Base-by-base conservation (phyloP, 2,329 filamentous ascomycete species). In the Pseudogymnoascus sp. region DNA sequence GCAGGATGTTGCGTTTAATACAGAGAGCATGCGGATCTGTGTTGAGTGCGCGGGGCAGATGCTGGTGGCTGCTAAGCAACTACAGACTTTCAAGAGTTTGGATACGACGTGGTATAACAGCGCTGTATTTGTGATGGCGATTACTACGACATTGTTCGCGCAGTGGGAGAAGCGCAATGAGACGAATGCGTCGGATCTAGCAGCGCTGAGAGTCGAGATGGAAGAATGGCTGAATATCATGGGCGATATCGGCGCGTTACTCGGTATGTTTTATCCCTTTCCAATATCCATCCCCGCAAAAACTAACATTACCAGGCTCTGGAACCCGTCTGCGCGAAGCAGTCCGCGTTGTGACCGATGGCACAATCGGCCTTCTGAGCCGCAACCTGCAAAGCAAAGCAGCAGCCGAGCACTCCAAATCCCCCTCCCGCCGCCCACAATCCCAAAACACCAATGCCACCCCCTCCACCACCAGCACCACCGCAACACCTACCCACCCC, bases 41-140 rank as follows among this genome's bases (percentile, higher is more conserved):
- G 82, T 90, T 36, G 82, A 86, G 60, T 84, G 84, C 8, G 83
- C 87, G 5, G 80, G 82, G 57, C 82, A 86, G 66, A 84, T 91
- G 75, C 77, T 93, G 2, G 77, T 79, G 21, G 80, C 82, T 26
- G 83, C 86, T 5, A 78, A 80, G 21, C 78, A 84, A 62, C 75
- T 93, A 59, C 82, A 84, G 64, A 81, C 80, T 68, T 78, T 86
- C 64, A 89, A 88, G 70, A 86, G 85, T 51, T 76, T 93, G 3
- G 90, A 93, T 70, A 90, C 88, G 1, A 91, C 89, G 0, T 93
- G 89, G 88, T 89, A 90, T 69, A 87, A 88, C 59, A 81, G 85
- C 60, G 86, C 89, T 0, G 82, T 90, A 5, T 91, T 90, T 70
- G 80, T 90, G 11, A 85, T 87, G 47, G 88, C 88, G 26, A 86